Conservation (phyloP, 2,329 filamentous ascomycete species). For the Arthrobotrys megalospora region DNA sequence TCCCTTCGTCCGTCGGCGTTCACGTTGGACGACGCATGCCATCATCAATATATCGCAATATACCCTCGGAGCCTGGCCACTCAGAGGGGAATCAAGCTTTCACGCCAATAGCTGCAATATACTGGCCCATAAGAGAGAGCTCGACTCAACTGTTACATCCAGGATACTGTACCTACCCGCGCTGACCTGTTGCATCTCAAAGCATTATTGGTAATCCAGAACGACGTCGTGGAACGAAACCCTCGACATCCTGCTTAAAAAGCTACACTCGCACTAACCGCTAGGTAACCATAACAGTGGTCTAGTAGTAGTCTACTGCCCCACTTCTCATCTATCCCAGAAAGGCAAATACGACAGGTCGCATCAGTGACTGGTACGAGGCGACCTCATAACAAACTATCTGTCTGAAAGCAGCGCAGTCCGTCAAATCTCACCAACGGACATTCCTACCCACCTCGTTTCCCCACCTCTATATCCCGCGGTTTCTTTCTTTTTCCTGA, state of each 20-base stretch:
- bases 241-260: slow-evolving; percentile 26
- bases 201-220: slow-evolving; percentile 43
- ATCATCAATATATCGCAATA: slow-evolving; percentile 40
- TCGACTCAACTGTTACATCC: slow-evolving; percentile 31
- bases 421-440: slow-evolving; percentile 14
- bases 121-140: slow-evolving; percentile 27
- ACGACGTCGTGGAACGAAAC: slow-evolving; percentile 30
- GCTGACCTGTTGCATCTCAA: slow-evolving; percentile 16
- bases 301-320: slow-evolving; percentile 8
- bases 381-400: not conserved
- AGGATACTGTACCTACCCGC: slow-evolving; percentile 1
- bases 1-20: slow-evolving; percentile 59
- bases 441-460: slow-evolving; percentile 20
- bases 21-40: slow-evolving; percentile 23
- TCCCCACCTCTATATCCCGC: slow-evolving; percentile 54
- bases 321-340: slow-evolving; percentile 38
- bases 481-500: slow-evolving; percentile 43
- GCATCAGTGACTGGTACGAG: not conserved
- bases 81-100: slow-evolving; percentile 31
- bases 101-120: slow-evolving; percentile 21
- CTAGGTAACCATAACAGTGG: slow-evolving; percentile 9
- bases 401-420: slow-evolving; percentile 14
- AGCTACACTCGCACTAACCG: slow-evolving; percentile 21
- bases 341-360: slow-evolving; percentile 41
- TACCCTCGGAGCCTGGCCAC: slow-evolving; percentile 28